Conservation (phyloP, 176 grass and related monocot genomes). For the Bonia amplexicaulis region DNA sequence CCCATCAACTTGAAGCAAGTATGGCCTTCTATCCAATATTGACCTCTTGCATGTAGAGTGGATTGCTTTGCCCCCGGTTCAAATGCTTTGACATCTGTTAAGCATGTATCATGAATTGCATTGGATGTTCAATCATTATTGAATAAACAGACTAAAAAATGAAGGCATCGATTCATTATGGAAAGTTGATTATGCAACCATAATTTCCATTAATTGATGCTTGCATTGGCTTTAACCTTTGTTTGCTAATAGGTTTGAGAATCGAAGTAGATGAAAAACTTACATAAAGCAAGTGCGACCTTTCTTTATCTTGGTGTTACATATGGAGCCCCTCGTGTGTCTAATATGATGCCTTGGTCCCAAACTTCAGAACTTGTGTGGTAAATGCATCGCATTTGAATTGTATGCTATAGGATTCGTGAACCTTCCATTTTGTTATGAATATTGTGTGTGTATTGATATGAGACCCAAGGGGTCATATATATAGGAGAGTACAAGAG, state of each 20-base stretch:
- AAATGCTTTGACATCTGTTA: not conserved
- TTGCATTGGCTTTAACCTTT: not conserved
- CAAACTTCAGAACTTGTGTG: not conserved
- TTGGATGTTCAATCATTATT: not conserved
- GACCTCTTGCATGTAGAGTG: not conserved
- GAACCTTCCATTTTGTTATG: not conserved
- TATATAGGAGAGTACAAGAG: no score
- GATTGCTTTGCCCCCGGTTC: not conserved
- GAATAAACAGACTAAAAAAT: not conserved
- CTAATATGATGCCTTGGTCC: not conserved
- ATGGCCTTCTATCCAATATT: not conserved
- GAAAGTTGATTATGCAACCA: not conserved
- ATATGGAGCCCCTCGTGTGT: not conserved
- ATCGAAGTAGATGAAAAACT: not conserved
- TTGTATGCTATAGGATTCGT: not conserved
- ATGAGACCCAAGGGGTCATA: no score
- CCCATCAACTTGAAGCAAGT: slow-evolving; percentile 88
- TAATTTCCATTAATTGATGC: not conserved
- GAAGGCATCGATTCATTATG: not conserved
- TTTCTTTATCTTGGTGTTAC: not conserved
- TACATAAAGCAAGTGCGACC: not conserved
- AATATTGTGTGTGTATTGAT: no score
- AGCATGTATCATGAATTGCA: not conserved
- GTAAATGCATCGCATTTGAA: not conserved
- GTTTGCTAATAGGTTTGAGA: not conserved